A percentile compares a stretch with the other conserved stretches of the same genome.
phyloP scores from a whole-genome alignment of 2,329 filamentous ascomycete genomes.

The Sodiomyces alkalinus region DNA sequence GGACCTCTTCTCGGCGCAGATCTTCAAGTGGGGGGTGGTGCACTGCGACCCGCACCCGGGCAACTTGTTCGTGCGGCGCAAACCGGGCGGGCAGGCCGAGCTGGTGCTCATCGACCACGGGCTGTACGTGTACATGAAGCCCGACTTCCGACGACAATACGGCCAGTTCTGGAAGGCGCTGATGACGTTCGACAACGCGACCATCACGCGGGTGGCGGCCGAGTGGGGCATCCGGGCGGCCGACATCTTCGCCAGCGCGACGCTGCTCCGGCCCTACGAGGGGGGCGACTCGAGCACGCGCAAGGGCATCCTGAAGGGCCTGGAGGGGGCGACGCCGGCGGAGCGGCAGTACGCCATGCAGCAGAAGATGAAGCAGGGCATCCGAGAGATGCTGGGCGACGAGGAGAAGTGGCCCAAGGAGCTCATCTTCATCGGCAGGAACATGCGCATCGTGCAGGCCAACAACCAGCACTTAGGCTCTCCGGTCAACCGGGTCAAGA shows the following conservation, averaged over 20 bases:
- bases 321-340: constrained; percentile 39
- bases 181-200: constrained; percentile 82
- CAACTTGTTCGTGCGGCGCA: constrained; percentile 87
- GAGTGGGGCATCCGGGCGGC: constrained; percentile 80
- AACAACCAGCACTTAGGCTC: constrained; percentile 86
- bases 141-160: constrained; percentile 74
- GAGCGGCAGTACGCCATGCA: constrained; percentile 87
- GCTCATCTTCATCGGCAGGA: constrained; percentile 81
- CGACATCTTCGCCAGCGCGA: constrained; percentile 84
- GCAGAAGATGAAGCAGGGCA: constrained; percentile 56
- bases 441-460: constrained; percentile 82
- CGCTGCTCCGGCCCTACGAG: constrained; percentile 77
- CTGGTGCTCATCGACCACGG: constrained; percentile 95
- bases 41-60: constrained; percentile 96
- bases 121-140: constrained; percentile 82
- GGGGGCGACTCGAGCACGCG: constrained; percentile 61
- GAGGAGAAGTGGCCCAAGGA: constrained; percentile 83
- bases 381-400: constrained; percentile 58
- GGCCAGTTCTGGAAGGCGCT: constrained; percentile 85
- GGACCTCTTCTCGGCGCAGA: constrained; percentile 91
- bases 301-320: constrained; percentile 49
- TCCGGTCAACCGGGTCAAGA: constrained; percentile 85
- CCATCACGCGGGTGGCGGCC: constrained; percentile 54
- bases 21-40: constrained; percentile 91
- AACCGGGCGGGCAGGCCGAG: constrained; percentile 69